Evolutionary conservation across 805 yeast genomes (phyloP).

Genomic region (Myxozyma nipponensis): DNA sequence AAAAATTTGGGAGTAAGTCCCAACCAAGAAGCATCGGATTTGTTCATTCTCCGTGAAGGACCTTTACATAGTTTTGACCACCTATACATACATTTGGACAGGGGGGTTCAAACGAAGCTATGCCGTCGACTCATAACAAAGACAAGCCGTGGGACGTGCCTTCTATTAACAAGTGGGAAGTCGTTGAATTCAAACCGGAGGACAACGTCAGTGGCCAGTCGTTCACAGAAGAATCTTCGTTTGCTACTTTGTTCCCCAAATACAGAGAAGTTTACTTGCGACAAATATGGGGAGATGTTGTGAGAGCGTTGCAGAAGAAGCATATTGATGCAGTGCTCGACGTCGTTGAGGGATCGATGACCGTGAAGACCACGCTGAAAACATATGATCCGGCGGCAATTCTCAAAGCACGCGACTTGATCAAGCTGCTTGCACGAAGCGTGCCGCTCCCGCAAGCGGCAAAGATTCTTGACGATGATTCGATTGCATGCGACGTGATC

Average conservation of each 20-base stretch:
- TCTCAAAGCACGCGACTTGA: conserved; percentile 89
- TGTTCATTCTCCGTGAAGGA: too few species aligned
- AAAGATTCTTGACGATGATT: conserved; percentile 81
- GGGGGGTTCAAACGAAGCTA: too few species aligned
- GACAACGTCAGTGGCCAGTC: conserved; percentile 83
- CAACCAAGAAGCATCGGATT: too few species aligned
- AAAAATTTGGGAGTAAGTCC: too few species aligned
- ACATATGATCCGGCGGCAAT: conserved; percentile 93
- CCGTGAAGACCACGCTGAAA: conserved; percentile 91
- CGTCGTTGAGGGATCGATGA: conserved; percentile 95
- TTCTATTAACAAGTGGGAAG: conserved; percentile 57
- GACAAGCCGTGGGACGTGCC: conserved; percentile 64
- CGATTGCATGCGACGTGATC: conserved; percentile 86
- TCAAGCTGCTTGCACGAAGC: conserved; percentile 88
- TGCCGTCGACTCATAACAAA: conserved; percentile 90
- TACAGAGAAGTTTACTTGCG: conserved; percentile 88
- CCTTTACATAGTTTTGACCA: too few species aligned
- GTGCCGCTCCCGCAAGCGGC: conserved; percentile 97
- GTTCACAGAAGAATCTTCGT: conserved; percentile 93
- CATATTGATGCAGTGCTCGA: conserved; percentile 81
- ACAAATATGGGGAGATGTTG: conserved; percentile 90
- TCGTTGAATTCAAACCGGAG: conserved; percentile 83
- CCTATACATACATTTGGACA: too few species aligned
- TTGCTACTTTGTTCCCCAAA: conserved; percentile 93
- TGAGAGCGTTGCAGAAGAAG: conserved; percentile 61